These are phyloP conservation scores for Mycena alexandri DNA, from an alignment of 768 basidiomycete genomes.

Conservation along the genomic window DNA sequence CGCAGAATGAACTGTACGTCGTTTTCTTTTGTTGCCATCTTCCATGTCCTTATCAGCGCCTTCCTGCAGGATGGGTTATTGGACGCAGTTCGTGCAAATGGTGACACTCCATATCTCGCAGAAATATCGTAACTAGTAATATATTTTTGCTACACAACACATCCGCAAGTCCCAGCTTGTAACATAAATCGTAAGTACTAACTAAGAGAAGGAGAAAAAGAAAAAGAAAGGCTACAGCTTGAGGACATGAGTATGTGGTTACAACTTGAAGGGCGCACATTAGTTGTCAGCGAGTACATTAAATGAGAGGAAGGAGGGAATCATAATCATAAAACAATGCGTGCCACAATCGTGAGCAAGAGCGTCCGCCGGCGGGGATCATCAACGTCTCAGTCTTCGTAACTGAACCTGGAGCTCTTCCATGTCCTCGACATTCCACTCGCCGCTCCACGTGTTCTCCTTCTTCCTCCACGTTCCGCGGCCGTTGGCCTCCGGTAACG, in stretches of 20 bases:
- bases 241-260: slow-evolving; percentile 1
- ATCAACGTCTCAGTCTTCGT: slow-evolving; percentile 21
- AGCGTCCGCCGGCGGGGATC: slow-evolving; percentile 9
- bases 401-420: slow-evolving; percentile 37
- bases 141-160: slow-evolving; percentile 25
- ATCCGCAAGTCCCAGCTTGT: slow-evolving; percentile 24
- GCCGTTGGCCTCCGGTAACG: slow-evolving; percentile 19
- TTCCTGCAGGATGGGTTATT: slow-evolving; percentile 5
- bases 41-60: neutral
- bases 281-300: slow-evolving; percentile 17
- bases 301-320: slow-evolving; percentile 7
- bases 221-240: slow-evolving; percentile 30
- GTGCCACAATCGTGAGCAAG: neutral
- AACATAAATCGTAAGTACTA: neutral
- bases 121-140: neutral
- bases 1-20: slow-evolving; percentile 1
- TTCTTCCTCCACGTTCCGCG: slow-evolving; percentile 40
- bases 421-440: slow-evolving; percentile 50
- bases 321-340: slow-evolving; percentile 8
- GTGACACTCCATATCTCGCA: neutral
- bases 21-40: neutral
- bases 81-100: neutral
- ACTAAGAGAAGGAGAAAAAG: neutral
- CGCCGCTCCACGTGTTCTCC: slow-evolving; percentile 49
- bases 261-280: slow-evolving; percentile 15